Evolutionary conservation across 2,329 filamentous ascomycete genomes (phyloP).

Genomic region (Thielaviopsis ethacetica): DNA sequence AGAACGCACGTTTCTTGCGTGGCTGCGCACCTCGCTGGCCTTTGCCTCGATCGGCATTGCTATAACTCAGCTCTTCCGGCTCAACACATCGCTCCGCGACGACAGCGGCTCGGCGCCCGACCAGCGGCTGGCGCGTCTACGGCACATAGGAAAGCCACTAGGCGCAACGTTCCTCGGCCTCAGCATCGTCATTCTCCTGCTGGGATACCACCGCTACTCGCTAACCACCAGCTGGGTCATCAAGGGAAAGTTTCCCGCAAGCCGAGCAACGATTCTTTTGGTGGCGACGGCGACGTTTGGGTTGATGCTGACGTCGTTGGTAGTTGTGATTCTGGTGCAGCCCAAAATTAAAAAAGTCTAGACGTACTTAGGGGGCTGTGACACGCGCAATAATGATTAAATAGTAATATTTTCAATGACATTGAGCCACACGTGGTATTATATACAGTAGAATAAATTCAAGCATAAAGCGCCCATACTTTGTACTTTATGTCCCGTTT

Average conservation of each 20-base stretch:
- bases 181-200: slow-evolving; percentile 55
- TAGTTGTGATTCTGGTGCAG: slow-evolving; percentile 42
- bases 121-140: slow-evolving; percentile 28
- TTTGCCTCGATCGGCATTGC: slow-evolving; percentile 74
- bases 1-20: slow-evolving; percentile 77
- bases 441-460: too few relatives aligned
- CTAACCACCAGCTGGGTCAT: slow-evolving; percentile 68
- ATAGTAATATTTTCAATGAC: too few relatives aligned
- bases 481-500: too few relatives aligned
- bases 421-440: too few relatives aligned
- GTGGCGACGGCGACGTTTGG: slow-evolving; percentile 49
- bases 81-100: slow-evolving; percentile 48
- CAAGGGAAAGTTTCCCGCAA: slow-evolving; percentile 63
- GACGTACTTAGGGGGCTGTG: not conserved
- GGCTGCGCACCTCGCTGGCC: slow-evolving; percentile 65
- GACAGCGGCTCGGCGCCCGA: slow-evolving; percentile 17
- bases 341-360: slow-evolving; percentile 14
- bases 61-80: slow-evolving; percentile 68
- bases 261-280: slow-evolving; percentile 56
- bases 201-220: slow-evolving; percentile 67
- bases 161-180: slow-evolving; percentile 64
- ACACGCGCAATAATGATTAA: too few relatives aligned
- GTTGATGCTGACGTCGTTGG: slow-evolving; percentile 43
- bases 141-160: slow-evolving; percentile 54
- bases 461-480: too few relatives aligned